Conservation (phyloP, 2,329 filamentous ascomycete genomes). For the Penicillium sp. region DNA sequence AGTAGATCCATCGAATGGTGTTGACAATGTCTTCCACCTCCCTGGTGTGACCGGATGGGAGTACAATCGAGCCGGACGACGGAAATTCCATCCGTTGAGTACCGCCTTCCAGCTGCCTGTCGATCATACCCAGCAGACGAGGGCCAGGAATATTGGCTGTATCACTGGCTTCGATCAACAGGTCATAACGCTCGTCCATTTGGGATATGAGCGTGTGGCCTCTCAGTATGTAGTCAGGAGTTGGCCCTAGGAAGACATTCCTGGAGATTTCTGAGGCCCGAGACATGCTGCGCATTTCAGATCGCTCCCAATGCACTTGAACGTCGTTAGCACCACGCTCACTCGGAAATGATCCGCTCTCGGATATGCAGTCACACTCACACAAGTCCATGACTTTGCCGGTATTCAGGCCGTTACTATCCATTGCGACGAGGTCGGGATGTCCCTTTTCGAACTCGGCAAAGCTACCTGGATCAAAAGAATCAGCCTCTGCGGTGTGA, state of each 20-base stretch:
- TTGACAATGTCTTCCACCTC: slow-evolving; percentile 81
- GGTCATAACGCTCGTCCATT: slow-evolving; percentile 60
- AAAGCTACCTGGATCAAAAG: slow-evolving; percentile 53
- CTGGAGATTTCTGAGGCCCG: slow-evolving; percentile 78
- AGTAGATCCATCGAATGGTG: slow-evolving; percentile 84
- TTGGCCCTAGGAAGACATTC: slow-evolving; percentile 88
- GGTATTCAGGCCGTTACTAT: slow-evolving; percentile 65
- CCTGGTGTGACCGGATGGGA: slow-evolving; percentile 72
- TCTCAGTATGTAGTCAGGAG: slow-evolving; percentile 61
- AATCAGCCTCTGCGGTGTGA: slow-evolving; percentile 13
- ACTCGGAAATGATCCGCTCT: too few relatives aligned
- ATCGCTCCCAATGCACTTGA: slow-evolving; percentile 69
- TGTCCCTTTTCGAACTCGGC: slow-evolving; percentile 64
- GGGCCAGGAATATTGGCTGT: slow-evolving; percentile 69
- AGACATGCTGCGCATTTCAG: slow-evolving; percentile 93
- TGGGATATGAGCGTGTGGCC: slow-evolving; percentile 36
- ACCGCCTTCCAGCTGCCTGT: slow-evolving; percentile 49
- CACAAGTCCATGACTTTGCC: slow-evolving; percentile 80
- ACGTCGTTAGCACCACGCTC: neutral
- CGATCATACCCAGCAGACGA: slow-evolving; percentile 57
- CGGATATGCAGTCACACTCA: slow-evolving; percentile 31
- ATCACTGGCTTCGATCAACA: slow-evolving; percentile 86
- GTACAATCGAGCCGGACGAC: slow-evolving; percentile 85
- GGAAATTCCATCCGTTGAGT: slow-evolving; percentile 71
- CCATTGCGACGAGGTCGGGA: slow-evolving; percentile 66